Evolutionary conservation across 495 filamentous ascomycete species (phyloP), one percentile per base, ranked within the genome.

Genomic region (Diplogelasinospora grovesii): DNA sequence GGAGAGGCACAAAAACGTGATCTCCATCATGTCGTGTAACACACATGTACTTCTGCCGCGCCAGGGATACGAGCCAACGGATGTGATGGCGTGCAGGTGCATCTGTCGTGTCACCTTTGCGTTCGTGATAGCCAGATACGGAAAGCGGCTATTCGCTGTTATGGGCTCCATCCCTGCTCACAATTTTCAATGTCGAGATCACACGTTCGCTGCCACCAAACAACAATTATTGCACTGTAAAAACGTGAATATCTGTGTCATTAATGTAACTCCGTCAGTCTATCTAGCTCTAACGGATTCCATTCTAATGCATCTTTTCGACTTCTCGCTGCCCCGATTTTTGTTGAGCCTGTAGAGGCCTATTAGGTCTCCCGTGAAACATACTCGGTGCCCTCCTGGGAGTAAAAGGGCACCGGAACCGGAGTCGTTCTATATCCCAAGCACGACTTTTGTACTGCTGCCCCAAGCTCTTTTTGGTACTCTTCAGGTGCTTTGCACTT

Each of bases 211-310:
- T n/a, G n/a, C n/a, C n/a, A n/a, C n/a, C n/a, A n/a, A n/a, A n/a
- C n/a, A n/a, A n/a, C n/a, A 7, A 5, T 3, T 8, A 7, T 24
- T 29, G 22, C 2, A 18, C 4, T 39, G 5, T 8, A 3, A 30
- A 16, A 34, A 45, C 18, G 16, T 27, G 8, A 28, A 45, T 22
- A 36, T 37, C 39, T 45, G 20, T 23, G 11, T 19, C 15, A 19
- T 26, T 27, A 15, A 30, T 22, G 33, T 20, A 29, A 46, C 46
- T 30, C 49, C 41, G 41, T 50, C 47, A 41, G 39, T 59, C 52
- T 58, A 57, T 57, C 50, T 52, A 51, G 27, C 20, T 55, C 49
- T 55, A 55, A 42, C 49, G 44, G 46, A 43, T 36, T 16, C 46
- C 25, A 26, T 25, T 58, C 49, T 55, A 52, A 39, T 48, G 42